Percentiles rank a stretch among this genome's conserved stretches.
Evolutionary conservation across 2,329 filamentous ascomycete genomes (phyloP).

Genomic region (Fusarium penzigii): DNA sequence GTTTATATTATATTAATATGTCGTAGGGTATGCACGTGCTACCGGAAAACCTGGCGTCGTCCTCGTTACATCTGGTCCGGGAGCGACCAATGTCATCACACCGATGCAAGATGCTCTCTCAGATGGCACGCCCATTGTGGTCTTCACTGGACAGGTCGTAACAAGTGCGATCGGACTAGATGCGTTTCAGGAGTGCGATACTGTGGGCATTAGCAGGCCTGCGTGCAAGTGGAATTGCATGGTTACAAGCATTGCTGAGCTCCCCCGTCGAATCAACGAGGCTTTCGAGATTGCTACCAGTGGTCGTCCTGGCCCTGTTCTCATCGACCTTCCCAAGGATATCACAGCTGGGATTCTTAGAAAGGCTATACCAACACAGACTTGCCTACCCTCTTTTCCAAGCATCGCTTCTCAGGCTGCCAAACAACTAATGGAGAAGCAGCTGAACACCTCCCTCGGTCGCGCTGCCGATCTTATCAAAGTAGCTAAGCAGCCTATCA

Average conservation of each 20-base stretch:
- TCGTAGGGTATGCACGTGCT: conserved; percentile 72
- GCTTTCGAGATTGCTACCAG: conserved; percentile 97
- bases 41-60: conserved; percentile 95
- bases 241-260: conserved; percentile 92
- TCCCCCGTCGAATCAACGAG: conserved; percentile 93
- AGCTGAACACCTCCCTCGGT: conserved; percentile 71
- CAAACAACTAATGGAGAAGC: conserved; percentile 68
- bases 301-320: conserved; percentile 88
- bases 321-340: conserved; percentile 96
- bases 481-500: conserved; percentile 86
- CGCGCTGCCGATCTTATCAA: conserved; percentile 84
- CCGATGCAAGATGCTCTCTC: conserved; percentile 95
- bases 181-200: conserved; percentile 95
- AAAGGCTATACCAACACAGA: conserved; percentile 76
- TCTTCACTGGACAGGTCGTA: conserved; percentile 91
- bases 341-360: conserved; percentile 84
- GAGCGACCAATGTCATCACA: conserved; percentile 94
- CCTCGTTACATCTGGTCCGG: conserved; percentile 92
- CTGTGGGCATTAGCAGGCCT: conserved; percentile 81
- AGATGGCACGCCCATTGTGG: conserved; percentile 93
- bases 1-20: no score
- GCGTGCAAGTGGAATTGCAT: conserved; percentile 99
- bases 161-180: conserved; percentile 91
- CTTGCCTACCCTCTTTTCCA: conserved; percentile 75
- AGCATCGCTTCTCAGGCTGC: conserved; percentile 82